phyloP scores from a whole-genome alignment of 352 stramenopile species.

The Phytopythium delawarense region DNA sequence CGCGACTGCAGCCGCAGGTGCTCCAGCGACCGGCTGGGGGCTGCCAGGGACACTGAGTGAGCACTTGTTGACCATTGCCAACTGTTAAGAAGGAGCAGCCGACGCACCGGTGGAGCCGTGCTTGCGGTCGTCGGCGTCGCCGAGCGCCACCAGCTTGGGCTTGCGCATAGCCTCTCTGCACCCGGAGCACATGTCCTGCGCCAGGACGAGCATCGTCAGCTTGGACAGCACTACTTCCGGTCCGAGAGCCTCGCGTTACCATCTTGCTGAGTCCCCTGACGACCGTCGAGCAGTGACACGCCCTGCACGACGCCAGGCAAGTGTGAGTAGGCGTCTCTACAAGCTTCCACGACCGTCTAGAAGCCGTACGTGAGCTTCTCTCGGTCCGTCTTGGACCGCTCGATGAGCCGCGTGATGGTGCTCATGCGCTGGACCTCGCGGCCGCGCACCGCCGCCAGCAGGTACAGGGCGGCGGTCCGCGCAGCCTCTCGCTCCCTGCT shows the following conservation, averaged over 20 bases:
- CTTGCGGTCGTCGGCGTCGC: constrained; percentile 18
- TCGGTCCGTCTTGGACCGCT: constrained; percentile 50
- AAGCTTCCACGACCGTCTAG: not conserved
- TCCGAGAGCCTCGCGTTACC: constrained; percentile 6
- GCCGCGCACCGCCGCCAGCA: constrained; percentile 37
- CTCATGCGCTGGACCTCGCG: constrained; percentile 48
- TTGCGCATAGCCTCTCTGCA: constrained; percentile 46
- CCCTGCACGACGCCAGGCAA: constrained; percentile 18
- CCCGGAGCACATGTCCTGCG: constrained; percentile 51
- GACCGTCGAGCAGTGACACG: constrained; percentile 52
- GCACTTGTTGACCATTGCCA: not conserved
- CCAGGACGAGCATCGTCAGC: not conserved
- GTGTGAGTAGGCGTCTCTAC: not conserved
- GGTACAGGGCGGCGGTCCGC: constrained; percentile 23
- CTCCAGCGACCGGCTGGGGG: constrained; percentile 12
- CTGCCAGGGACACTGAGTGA: not conserved
- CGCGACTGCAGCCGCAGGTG: constrained; percentile 28
- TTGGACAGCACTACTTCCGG: not conserved
- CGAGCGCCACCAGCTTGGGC: constrained; percentile 41
- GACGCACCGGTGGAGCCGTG: constrained; percentile 16
- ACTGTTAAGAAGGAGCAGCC: not conserved
- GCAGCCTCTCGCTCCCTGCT: constrained; percentile 16
- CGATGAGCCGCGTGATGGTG: constrained; percentile 47
- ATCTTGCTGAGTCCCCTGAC: constrained; percentile 43
- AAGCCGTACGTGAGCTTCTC: constrained; percentile 38